Evolutionary conservation across 2,329 filamentous ascomycete species (phyloP).

Genomic region (Lecanicillium sp.): DNA sequence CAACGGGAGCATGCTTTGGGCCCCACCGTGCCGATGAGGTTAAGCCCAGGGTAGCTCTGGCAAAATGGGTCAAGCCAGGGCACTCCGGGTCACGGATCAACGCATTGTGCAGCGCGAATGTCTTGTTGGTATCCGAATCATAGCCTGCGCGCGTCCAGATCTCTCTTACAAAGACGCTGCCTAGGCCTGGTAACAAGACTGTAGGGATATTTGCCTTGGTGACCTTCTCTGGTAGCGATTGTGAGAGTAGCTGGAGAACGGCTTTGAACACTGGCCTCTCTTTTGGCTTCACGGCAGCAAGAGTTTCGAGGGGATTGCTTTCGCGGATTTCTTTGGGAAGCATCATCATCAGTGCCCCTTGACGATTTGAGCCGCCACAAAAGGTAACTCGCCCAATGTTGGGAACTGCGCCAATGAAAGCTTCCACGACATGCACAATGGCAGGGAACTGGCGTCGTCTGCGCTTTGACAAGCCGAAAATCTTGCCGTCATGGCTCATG

Average conservation of each 20-base stretch:
- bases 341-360: constrained; percentile 70
- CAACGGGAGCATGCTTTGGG: constrained; percentile 43
- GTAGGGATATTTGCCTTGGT: constrained; percentile 28
- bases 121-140: constrained; percentile 46
- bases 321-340: constrained; percentile 52
- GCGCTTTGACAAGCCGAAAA: constrained; percentile 73
- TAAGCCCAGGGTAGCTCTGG: constrained; percentile 63
- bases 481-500: constrained; percentile 41
- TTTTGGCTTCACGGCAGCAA: constrained; percentile 15
- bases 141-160: constrained; percentile 45
- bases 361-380: constrained; percentile 79
- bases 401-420: constrained; percentile 61
- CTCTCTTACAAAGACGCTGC: constrained; percentile 35
- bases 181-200: constrained; percentile 33
- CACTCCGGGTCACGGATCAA: constrained; percentile 58
- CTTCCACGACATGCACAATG: constrained; percentile 71
- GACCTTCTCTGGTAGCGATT: constrained; percentile 32
- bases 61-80: constrained; percentile 66
- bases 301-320: constrained; percentile 51
- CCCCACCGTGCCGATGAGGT: constrained; percentile 69
- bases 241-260: constrained; percentile 27
- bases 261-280: constrained; percentile 25
- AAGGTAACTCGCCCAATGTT: constrained; percentile 68
- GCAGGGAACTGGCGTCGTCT: constrained; percentile 76
- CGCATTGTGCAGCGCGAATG: constrained; percentile 64